Evolutionary conservation across 2,329 filamentous ascomycete species (phyloP), one percentile per base, ranked within the genome.

Genomic region (Chaetothyriales sp.): DNA sequence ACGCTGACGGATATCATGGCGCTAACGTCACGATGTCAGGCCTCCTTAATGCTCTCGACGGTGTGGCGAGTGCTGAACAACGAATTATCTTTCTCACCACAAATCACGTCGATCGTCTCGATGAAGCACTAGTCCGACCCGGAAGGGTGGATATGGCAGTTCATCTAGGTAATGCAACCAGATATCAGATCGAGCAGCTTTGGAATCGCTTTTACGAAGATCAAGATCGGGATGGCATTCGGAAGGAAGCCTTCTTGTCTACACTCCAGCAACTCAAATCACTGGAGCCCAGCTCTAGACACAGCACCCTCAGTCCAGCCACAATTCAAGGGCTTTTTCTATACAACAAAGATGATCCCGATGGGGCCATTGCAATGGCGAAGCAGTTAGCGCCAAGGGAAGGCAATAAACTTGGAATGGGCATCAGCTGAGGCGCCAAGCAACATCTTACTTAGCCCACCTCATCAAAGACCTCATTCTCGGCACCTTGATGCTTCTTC

Each of bases 161-260:
- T 2, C 80, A 87, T 51, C 83, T 98, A 47, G 90, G 89, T 40
- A 86, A 95, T 67, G 89, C 90, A 29, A 90, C 86, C 2, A 76
- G 81, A 53, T 85, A 86, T 66, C 92, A 97, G 69, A 89, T 94
- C 18, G 79, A 73, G 13, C 76, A 84, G 67, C 85, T 98, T 70
- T 98, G 90, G 89, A 85, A 94, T 66, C 81, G 92, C 18, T 98
- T 97, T 71, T 98, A 97, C 64, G 85, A 85, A 3, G 86, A 94
- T 33, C 72, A 87, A 20, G 89, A 95, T 63, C 59, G 62, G 0
- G 76, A 81, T 51, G 81, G 82, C 15, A 67, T 70, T 5, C 77
- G 81, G 18, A 81, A 81, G 61, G 70, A 77, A 60, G 72, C 76
- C 18, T 97, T 98, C 70, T 68, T 97, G 57, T 64, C 74, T 19